Evolutionary conservation across 805 yeast genomes (phyloP), one percentile per base, ranked within the genome.

Genomic region (Barnettozyma sucrosica): DNA sequence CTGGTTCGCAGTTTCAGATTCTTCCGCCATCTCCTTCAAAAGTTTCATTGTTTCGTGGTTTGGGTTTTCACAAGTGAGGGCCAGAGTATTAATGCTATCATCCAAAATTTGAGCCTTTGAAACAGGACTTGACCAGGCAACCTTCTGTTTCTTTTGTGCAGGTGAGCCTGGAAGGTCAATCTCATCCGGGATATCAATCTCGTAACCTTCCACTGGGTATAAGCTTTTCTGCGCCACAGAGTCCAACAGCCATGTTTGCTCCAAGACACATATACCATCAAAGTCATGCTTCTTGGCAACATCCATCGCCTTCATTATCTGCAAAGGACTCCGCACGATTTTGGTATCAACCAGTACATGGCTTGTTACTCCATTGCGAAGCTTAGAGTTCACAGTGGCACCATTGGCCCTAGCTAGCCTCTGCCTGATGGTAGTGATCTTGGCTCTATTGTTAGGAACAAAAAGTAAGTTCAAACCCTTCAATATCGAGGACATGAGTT

Each of bases 1-100:
- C 20, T 72, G 72, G 3, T 72, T 71, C 32, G 49, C 51, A 2
- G 50, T 26, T 9, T 48, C 33, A 13, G 55, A 48, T 34, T 58
- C 55, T 8, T 55, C 49, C 1, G 55, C 57, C 60, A 59, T 56
- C 37, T 53, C 43, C 6, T 47, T 42, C 5, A 60, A 43, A 0
- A 60, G 8, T 6, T 45, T 43, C 5, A 60, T 58, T 1, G 61
- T 54, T 30, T 40, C 44, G 39, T 46, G 28, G 36, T 60, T 60
- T n/a, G 60, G 62, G 40, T 59, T 59, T 14, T 49, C 25, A 10
- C 41, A 43, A 11, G 51, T 46, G 6, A 43, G 47, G 3, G 47
- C 44, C 5, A 28, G 2, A 25, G 23, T 34, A 23, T 51, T 38
- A 9, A 50, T 20, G 7, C 28, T 41, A 5, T 51, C 51, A 24